These are phyloP conservation scores for Pseudonitzschia multistriata DNA, from an alignment of 108 stramenopile species.

Conservation along the genomic window DNA sequence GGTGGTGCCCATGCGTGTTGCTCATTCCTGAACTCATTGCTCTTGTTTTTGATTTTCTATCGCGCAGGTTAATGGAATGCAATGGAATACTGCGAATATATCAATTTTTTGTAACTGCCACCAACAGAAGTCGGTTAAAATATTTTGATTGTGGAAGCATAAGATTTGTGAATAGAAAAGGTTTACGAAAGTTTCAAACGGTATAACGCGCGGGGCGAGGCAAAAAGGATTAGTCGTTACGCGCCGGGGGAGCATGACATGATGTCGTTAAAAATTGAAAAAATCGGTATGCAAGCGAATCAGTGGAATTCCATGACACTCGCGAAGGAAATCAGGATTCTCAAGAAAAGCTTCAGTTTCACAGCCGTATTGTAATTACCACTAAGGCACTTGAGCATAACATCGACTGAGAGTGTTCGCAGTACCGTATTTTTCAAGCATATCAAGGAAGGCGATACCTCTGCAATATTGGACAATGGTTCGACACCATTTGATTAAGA, in stretches of 20 bases:
- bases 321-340: no score
- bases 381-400: no score
- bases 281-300: not conserved
- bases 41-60: not conserved
- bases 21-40: slow-evolving; percentile 7
- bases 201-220: not conserved
- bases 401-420: not conserved
- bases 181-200: not conserved
- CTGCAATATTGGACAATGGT: not conserved
- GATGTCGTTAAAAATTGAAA: not conserved
- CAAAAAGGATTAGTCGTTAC: not conserved
- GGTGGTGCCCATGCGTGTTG: not conserved
- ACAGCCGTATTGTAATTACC: no score
- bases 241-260: slow-evolving; percentile 2
- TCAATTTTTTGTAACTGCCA: not conserved
- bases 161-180: not conserved
- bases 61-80: not conserved
- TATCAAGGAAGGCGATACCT: not conserved
- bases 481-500: not conserved
- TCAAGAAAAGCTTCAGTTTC: no score
- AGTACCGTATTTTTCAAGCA: not conserved
- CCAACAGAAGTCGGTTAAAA: not conserved
- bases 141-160: slow-evolving; percentile 4
- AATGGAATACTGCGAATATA: not conserved
- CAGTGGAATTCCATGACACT: no score